A percentile compares a stretch with the other conserved stretches of the same genome.
These are phyloP conservation scores for Trichosphaerium sp. DNA, from an alignment of 78 protist species.

Conservation along the genomic window DNA sequence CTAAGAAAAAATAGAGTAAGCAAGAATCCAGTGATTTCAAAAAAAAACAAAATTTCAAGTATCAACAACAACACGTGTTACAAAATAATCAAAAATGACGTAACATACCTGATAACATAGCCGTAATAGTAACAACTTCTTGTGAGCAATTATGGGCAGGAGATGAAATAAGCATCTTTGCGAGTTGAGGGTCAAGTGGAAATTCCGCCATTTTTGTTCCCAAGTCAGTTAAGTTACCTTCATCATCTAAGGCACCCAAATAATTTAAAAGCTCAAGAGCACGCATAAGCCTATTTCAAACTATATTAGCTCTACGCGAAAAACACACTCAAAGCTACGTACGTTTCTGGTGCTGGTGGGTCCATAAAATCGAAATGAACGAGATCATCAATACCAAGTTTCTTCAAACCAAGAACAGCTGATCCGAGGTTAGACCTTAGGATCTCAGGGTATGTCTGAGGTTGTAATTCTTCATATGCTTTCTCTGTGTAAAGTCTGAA, in stretches of 20 bases:
- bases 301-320: neutral
- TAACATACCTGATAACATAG: conserved; percentile 67
- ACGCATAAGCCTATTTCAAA: too few species aligned
- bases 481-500: conserved; percentile 72
- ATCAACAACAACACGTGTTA: too few species aligned
- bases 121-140: conserved; percentile 81
- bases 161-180: conserved; percentile 72
- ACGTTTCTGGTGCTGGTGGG: conserved; percentile 96
- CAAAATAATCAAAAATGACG: neutral
- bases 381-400: conserved; percentile 89
- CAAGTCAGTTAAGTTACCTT: conserved; percentile 76
- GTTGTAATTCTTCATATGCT: conserved; percentile 72
- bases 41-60: too few species aligned
- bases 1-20: too few species aligned
- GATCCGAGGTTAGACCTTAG: conserved; percentile 73
- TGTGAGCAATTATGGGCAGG: conserved; percentile 68
- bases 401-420: conserved; percentile 80
- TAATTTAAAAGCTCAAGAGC: conserved; percentile 83
- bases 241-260: conserved; percentile 95
- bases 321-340: conserved; percentile 74
- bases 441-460: conserved; percentile 95
- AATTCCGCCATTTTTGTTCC: conserved; percentile 87
- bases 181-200: conserved; percentile 97
- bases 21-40: too few species aligned
- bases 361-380: conserved; percentile 97